Conservation (phyloP, 331 rosid genomes). For the Erythrophleum ivorense region DNA sequence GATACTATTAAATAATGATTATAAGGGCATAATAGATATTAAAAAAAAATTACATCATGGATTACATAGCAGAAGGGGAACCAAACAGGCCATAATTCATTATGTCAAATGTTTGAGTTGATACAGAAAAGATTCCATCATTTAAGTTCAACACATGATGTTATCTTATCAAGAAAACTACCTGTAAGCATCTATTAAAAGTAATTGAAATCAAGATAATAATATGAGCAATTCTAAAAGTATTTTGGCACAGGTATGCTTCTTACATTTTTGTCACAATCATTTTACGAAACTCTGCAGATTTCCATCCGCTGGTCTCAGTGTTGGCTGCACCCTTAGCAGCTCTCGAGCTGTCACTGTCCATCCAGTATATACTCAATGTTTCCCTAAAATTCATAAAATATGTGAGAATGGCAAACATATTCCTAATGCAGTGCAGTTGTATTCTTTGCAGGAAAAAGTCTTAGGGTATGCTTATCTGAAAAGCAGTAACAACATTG, state of each 20-base stretch:
- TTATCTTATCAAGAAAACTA: background rate
- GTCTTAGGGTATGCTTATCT: background rate
- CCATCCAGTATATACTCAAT: slow-evolving; percentile 18
- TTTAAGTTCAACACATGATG: background rate
- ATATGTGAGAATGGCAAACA: background rate
- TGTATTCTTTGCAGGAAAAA: background rate
- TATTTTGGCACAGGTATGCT: background rate
- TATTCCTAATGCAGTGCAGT: background rate
- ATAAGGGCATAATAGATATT: no score
- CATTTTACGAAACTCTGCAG: background rate
- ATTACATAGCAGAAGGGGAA: no score
- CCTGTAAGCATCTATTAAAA: background rate
- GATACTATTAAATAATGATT: no score
- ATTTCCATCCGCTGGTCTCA: slow-evolving; percentile 20
- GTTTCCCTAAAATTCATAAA: slow-evolving; percentile 26
- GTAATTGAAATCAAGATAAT: background rate
- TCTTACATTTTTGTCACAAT: slow-evolving; percentile 36
- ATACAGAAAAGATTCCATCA: slow-evolving; percentile 1
- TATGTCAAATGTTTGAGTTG: background rate
- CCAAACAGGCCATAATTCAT: background rate
- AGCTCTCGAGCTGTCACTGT: background rate
- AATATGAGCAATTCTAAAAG: background rate
- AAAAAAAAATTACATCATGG: no score
- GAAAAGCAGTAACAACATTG: background rate
- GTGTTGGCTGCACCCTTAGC: background rate